These are phyloP conservation scores for Plasmodium coatneyi DNA, from an alignment of 169 alveolate genomes.

Conservation along the genomic window DNA sequence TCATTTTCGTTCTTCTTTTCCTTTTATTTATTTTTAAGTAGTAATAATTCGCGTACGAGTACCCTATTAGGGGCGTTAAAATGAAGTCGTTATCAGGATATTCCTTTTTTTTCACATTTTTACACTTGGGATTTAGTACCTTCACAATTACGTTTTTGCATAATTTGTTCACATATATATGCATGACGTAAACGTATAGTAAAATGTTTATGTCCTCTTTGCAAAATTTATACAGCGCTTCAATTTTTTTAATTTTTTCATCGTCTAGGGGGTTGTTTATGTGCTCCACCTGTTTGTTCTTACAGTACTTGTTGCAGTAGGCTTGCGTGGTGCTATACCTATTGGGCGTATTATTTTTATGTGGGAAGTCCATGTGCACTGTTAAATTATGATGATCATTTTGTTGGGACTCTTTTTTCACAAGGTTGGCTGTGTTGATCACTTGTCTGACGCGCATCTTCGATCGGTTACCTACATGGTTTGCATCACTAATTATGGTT, in stretches of 20 bases:
- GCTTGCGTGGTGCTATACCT: not conserved
- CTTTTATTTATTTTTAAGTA: slow-evolving; percentile 23
- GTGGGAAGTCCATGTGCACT: not conserved
- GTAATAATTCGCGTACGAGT: slow-evolving; percentile 38
- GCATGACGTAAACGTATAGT: slow-evolving; percentile 51
- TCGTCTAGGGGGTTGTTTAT: slow-evolving; percentile 4
- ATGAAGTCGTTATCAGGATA: slow-evolving; percentile 47
- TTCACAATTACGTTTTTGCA: slow-evolving; percentile 58
- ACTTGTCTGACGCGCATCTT: not conserved
- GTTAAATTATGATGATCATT: not conserved
- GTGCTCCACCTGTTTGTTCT: not conserved
- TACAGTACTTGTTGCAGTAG: not conserved
- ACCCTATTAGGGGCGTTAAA: slow-evolving; percentile 51
- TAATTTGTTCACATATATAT: slow-evolving; percentile 32
- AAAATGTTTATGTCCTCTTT: slow-evolving; percentile 38
- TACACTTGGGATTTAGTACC: slow-evolving; percentile 32
- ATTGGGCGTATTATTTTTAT: not conserved
- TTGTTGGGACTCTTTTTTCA: not conserved
- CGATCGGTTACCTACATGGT: not conserved
- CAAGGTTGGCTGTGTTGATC: not conserved
- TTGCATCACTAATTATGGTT: not conserved
- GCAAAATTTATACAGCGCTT: slow-evolving; percentile 21
- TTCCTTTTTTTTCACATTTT: slow-evolving; percentile 26
- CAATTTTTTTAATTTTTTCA: slow-evolving; percentile 55
- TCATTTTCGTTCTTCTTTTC: not conserved